Percentiles rank a stretch among this genome's conserved stretches.
phyloP scores from a whole-genome alignment of 352 stramenopile genomes.

The Globisporangium perplexum region DNA sequence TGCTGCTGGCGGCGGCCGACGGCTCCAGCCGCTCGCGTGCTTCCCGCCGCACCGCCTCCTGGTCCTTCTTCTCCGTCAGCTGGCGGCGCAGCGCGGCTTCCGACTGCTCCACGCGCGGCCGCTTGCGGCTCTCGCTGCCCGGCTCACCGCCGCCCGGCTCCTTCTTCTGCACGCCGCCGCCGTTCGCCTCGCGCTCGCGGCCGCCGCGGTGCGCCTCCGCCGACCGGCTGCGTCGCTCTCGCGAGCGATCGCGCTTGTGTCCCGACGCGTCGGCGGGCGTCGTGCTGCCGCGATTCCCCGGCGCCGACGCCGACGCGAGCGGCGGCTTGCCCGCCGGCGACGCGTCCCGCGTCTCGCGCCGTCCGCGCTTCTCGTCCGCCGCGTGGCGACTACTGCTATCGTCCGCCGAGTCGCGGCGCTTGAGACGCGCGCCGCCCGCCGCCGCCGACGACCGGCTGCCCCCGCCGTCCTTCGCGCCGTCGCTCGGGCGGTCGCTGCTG shows the following conservation, averaged over 20 bases:
- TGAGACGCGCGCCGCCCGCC: constrained; percentile 8
- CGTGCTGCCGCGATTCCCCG: constrained; percentile 1
- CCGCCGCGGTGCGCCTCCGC: constrained; percentile 26
- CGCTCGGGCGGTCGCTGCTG: constrained; percentile 8
- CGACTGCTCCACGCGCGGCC: constrained; percentile 47
- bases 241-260: constrained; percentile 22
- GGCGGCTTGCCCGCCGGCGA: constrained; percentile 22
- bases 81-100: constrained; percentile 65
- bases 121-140: constrained; percentile 35
- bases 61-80: constrained; percentile 63
- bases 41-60: constrained; percentile 22
- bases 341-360: constrained; percentile 19
- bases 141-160: constrained; percentile 20
- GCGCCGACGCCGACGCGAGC: not conserved
- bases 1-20: not conserved
- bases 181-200: constrained; percentile 21
- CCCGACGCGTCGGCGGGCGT: constrained; percentile 12
- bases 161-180: constrained; percentile 9
- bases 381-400: too few species aligned
- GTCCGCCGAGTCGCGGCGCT: constrained; percentile 22
- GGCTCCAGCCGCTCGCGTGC: constrained; percentile 1
- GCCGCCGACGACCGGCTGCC: not conserved
- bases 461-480: not conserved
- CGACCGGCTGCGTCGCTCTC: constrained; percentile 33
- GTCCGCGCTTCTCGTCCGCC: constrained; percentile 26